Percentiles rank a stretch among this genome's conserved stretches.
These are phyloP conservation scores for Gentiana macrophylla DNA, from an alignment of 257 asterid genomes.

Conservation along the genomic window DNA sequence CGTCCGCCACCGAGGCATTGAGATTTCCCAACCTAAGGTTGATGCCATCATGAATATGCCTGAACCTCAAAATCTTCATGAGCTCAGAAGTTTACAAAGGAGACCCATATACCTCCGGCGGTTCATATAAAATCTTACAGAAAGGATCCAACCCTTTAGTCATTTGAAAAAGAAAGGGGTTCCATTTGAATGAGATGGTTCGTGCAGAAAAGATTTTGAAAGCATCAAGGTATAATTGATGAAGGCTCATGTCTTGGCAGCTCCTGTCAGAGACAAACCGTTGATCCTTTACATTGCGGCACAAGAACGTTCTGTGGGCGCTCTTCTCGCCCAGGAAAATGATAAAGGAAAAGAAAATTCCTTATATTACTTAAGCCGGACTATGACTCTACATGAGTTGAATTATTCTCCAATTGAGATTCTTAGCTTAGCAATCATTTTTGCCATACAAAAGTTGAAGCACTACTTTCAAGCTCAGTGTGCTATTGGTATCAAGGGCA, in stretches of 20 bases:
- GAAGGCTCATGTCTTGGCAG: neutral
- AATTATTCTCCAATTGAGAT: slow-evolving; percentile 1
- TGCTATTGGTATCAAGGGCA: neutral
- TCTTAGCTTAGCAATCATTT: neutral
- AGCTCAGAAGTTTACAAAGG: slow-evolving; percentile 2
- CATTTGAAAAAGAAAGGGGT: neutral
- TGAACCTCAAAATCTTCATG: neutral
- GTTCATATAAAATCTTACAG: neutral
- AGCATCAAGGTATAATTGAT: neutral
- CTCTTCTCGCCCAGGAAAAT: slow-evolving; percentile 2
- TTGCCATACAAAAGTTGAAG: neutral
- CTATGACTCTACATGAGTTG: neutral
- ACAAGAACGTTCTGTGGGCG: neutral
- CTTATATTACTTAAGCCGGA: neutral
- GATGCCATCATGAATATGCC: neutral
- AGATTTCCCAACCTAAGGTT: neutral
- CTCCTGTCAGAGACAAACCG: neutral
- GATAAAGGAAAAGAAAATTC: neutral
- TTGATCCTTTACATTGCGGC: neutral
- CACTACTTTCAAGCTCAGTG: neutral
- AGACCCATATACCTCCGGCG: neutral
- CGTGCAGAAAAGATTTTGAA: neutral
- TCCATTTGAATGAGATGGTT: neutral
- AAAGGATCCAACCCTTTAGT: neutral
- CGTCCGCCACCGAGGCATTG: neutral